phyloP scores from a whole-genome alignment of 2,329 filamentous ascomycete species.

The Fusarium avenaceum region DNA sequence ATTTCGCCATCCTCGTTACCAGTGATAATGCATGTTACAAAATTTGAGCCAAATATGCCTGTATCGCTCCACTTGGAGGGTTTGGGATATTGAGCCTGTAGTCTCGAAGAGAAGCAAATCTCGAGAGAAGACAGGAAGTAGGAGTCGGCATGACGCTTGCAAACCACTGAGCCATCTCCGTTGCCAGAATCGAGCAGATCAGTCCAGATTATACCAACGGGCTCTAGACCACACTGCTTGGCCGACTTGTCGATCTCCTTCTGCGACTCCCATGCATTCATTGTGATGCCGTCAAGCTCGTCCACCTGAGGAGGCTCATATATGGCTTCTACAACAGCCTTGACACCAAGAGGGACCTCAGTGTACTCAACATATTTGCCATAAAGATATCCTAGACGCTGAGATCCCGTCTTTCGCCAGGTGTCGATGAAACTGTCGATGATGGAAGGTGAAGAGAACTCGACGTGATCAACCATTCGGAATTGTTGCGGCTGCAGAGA shows the following conservation, averaged over 20 bases:
- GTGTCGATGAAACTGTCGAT: slow-evolving; percentile 93
- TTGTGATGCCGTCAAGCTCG: slow-evolving; percentile 88
- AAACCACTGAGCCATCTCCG: slow-evolving; percentile 88
- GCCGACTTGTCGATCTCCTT: slow-evolving; percentile 85
- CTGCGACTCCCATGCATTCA: slow-evolving; percentile 88
- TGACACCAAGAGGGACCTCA: slow-evolving; percentile 92
- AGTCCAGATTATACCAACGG: slow-evolving; percentile 93
- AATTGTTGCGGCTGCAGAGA: slow-evolving; percentile 93
- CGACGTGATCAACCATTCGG: slow-evolving; percentile 98
- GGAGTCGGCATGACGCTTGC: slow-evolving; percentile 95
- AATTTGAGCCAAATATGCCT: slow-evolving; percentile 93
- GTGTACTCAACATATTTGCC: slow-evolving; percentile 91
- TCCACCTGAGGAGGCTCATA: slow-evolving; percentile 95
- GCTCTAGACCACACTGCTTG: slow-evolving; percentile 84
- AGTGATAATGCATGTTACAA: slow-evolving; percentile 96
- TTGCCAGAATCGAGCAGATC: slow-evolving; percentile 86
- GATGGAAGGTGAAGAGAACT: slow-evolving; percentile 87
- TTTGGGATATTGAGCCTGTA: slow-evolving; percentile 90
- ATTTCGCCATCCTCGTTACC: slow-evolving; percentile 92
- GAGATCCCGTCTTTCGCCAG: slow-evolving; percentile 87
- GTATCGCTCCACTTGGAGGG: slow-evolving; percentile 97
- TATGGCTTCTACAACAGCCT: slow-evolving; percentile 96
- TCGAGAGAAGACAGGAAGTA: slow-evolving; percentile 95
- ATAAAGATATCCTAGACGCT: slow-evolving; percentile 91
- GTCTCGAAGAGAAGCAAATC: slow-evolving; percentile 86